A percentile compares a stretch with the other conserved stretches of the same genome.
Evolutionary conservation across 192 early-diverging fungal genomes (phyloP).

Genomic region (Entophlyctis luteolus): DNA sequence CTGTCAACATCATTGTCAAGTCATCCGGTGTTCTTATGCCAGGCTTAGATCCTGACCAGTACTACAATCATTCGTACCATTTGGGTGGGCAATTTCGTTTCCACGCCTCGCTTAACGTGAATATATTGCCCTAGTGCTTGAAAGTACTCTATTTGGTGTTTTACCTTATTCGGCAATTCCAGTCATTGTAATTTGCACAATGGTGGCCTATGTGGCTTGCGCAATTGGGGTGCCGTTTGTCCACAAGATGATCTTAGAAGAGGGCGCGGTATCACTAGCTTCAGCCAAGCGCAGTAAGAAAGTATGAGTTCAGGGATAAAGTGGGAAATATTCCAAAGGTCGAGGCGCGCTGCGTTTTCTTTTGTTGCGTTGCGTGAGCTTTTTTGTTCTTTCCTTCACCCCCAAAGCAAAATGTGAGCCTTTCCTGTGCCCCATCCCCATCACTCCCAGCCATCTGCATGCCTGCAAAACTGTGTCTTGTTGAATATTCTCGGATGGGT

Average conservation of each 20-base stretch:
- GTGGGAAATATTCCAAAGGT: no score
- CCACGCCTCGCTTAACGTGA: background rate
- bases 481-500: no score
- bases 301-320: no score
- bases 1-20: background rate
- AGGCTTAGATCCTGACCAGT: background rate
- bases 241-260: background rate
- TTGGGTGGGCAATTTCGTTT: background rate
- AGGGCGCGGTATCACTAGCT: no score
- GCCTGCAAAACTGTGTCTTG: no score
- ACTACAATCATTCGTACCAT: slow-evolving; percentile 9
- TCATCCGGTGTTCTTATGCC: slow-evolving; percentile 6
- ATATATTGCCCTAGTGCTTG: background rate
- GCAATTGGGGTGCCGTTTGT: background rate
- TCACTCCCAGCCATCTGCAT: no score
- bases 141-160: slow-evolving; percentile 9
- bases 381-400: no score
- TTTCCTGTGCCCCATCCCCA: no score
- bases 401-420: no score
- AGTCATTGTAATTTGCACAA: background rate
- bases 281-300: no score
- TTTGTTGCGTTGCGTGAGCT: no score
- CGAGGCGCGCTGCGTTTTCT: no score
- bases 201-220: background rate
- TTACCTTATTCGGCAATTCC: slow-evolving; percentile 13